phyloP scores from a whole-genome alignment of 441 rosid species.

The Brassica balearica region DNA sequence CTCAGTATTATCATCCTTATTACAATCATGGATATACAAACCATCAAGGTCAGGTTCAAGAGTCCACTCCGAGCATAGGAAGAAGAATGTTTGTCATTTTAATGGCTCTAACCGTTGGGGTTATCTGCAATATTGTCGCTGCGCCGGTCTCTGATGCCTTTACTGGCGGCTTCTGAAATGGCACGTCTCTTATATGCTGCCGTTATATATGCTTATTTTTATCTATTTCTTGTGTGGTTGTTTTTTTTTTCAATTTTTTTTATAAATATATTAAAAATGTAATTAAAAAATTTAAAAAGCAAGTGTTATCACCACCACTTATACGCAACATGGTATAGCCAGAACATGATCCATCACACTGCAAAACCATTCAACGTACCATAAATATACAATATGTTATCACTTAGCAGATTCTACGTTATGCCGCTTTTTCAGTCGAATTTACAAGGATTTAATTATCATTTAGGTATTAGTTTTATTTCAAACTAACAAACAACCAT shows the following conservation, averaged over 20 bases:
- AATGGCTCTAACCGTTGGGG: constrained; percentile 27
- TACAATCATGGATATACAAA: constrained; percentile 22
- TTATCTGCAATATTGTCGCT: constrained; percentile 24
- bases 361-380: no score
- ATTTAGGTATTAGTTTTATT: no score
- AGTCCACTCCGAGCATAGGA: not conserved
- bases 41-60: constrained; percentile 34
- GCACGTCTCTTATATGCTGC: constrained; percentile 2
- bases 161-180: constrained; percentile 18
- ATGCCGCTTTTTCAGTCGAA: no score
- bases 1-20: constrained; percentile 29
- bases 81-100: constrained; percentile 33
- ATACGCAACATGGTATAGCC: no score
- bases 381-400: no score
- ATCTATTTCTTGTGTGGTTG: no score
- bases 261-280: no score
- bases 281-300: not conserved
- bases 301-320: not conserved
- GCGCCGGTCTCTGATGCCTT: not conserved
- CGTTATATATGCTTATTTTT: not conserved
- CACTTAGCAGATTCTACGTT: no score
- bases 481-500: no score
- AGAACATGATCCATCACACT: no score
- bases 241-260: no score
- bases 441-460: no score